These are phyloP conservation scores for Candida sp. DNA, from an alignment of 1,139 yeast genomes.

Conservation along the genomic window DNA sequence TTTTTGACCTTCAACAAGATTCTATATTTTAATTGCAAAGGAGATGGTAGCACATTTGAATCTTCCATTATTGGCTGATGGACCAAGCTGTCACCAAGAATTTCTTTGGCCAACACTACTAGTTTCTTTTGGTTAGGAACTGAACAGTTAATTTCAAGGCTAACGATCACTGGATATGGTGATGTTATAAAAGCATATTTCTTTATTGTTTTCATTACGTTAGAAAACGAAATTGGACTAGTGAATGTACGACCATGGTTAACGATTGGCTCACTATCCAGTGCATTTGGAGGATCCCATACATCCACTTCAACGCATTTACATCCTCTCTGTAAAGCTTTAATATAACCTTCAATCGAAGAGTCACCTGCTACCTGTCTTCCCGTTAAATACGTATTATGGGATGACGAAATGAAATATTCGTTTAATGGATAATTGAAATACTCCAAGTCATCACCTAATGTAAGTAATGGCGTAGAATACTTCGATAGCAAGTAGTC, in stretches of 20 bases:
- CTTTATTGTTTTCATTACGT: conserved; percentile 69
- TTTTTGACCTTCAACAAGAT: conserved; percentile 77
- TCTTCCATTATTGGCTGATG: conserved; percentile 31
- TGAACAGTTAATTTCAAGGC: conserved; percentile 82
- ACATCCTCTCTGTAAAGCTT: conserved; percentile 88
- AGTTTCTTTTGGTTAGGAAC: conserved; percentile 59
- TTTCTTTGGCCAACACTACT: conserved; percentile 46
- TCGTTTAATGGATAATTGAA: conserved; percentile 73
- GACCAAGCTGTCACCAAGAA: conserved; percentile 60
- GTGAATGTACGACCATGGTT: conserved; percentile 89
- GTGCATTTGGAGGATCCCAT: conserved; percentile 70
- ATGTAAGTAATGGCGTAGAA: conserved; percentile 27
- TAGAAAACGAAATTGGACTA: conserved; percentile 60
- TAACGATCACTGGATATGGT: conserved; percentile 82
- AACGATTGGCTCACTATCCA: conserved; percentile 65
- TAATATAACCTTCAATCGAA: conserved; percentile 87
- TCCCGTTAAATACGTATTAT: conserved; percentile 88
- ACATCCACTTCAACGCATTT: conserved; percentile 90
- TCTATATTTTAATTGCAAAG: conserved; percentile 62
- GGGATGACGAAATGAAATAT: conserved; percentile 89
- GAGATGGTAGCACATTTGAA: conserved; percentile 57
- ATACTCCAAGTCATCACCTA: conserved; percentile 31
- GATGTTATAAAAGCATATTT: conserved; percentile 85
- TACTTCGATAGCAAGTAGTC: conserved; percentile 49
- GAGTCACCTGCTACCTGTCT: conserved; percentile 92